Evolutionary conservation across 139 green algal genomes (phyloP).

Genomic region (Picochlorum sp.): DNA sequence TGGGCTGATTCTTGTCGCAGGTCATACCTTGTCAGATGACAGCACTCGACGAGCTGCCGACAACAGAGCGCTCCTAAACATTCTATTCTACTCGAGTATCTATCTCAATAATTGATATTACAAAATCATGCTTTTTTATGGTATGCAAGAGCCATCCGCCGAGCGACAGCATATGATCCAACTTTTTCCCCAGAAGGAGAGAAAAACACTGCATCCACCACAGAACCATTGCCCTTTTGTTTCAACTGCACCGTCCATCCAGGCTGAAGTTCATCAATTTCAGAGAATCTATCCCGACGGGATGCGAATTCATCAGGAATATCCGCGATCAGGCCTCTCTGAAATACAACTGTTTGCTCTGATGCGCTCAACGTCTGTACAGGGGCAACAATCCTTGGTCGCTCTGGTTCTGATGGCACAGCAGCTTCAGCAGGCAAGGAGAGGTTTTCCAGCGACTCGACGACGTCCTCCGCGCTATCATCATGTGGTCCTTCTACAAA

Average conservation of each 20-base stretch:
- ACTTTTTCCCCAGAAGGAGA: conserved; percentile 53
- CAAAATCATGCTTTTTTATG: conserved; percentile 30
- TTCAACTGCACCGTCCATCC: conserved; percentile 79
- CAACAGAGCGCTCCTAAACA: too few relatives aligned
- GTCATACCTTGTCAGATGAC: too few relatives aligned
- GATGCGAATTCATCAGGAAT: conserved; percentile 68
- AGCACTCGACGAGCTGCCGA: too few relatives aligned
- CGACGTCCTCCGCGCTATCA: conserved; percentile 1
- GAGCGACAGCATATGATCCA: conserved; percentile 57
- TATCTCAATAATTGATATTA: background rate
- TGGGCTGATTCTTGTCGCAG: too few relatives aligned
- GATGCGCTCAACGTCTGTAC: background rate
- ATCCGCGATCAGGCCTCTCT: conserved; percentile 41
- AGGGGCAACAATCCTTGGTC: too few relatives aligned
- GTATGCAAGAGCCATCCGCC: conserved; percentile 53
- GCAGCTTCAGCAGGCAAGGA: too few relatives aligned
- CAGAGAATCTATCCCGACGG: conserved; percentile 69
- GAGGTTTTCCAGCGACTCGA: background rate
- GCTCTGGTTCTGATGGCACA: too few relatives aligned
- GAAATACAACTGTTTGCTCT: background rate
- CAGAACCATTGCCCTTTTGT: conserved; percentile 29
- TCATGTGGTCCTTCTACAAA: conserved; percentile 13
- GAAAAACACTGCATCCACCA: conserved; percentile 77
- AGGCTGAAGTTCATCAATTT: conserved; percentile 72
- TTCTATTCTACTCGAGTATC: too few relatives aligned